phyloP scores from a whole-genome alignment of 371 early-diverging fungal genomes.

The Apophysomyces sp. region DNA sequence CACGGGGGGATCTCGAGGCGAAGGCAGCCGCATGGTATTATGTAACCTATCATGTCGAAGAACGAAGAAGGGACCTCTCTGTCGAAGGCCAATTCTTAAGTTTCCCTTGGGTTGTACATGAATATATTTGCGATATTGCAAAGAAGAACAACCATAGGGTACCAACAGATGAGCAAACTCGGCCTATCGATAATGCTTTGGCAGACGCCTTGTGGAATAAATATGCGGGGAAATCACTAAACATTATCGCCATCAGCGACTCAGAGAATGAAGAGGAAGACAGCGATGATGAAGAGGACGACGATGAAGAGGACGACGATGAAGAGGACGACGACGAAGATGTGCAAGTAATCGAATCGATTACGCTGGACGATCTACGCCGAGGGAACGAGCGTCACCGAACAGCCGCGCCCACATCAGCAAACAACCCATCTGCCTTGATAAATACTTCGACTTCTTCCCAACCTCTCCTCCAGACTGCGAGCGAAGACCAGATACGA shows the following conservation, averaged over 20 bases:
- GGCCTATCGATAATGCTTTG: slow-evolving; percentile 14
- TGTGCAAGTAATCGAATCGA: neutral
- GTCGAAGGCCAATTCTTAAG: slow-evolving; percentile 38
- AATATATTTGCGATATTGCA: slow-evolving; percentile 58
- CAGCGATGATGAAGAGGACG: neutral
- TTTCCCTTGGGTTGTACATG: slow-evolving; percentile 67
- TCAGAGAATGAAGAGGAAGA: slow-evolving; percentile 8
- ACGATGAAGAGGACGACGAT: slow-evolving; percentile 2
- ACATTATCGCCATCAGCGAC: neutral
- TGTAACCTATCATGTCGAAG: slow-evolving; percentile 60
- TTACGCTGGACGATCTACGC: neutral
- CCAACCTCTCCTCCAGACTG: no score
- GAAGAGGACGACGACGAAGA: neutral
- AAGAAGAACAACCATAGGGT: slow-evolving; percentile 12
- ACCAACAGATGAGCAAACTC: neutral
- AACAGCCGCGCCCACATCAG: neutral
- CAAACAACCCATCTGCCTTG: neutral
- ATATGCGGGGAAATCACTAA: neutral
- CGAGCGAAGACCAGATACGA: no score
- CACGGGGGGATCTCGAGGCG: slow-evolving; percentile 25
- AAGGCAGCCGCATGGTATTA: slow-evolving; percentile 82
- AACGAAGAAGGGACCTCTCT: slow-evolving; percentile 18
- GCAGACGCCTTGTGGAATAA: slow-evolving; percentile 4
- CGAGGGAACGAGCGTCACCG: neutral
- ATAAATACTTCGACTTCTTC: no score